phyloP scores from a whole-genome alignment of 2,329 filamentous ascomycete genomes.

The Aotearoamyces nothofagi region DNA sequence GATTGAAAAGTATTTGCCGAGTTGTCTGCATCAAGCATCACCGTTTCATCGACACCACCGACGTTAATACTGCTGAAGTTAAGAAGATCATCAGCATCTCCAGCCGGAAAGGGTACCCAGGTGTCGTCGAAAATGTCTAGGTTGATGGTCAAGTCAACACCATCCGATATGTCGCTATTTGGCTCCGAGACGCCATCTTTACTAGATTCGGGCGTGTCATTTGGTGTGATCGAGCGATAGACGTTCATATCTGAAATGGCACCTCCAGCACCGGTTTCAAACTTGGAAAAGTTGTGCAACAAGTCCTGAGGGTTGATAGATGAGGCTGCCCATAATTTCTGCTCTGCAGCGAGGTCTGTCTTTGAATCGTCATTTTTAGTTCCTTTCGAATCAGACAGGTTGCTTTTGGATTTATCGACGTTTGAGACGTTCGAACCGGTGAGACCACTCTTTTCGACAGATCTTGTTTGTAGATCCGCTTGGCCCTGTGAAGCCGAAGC shows the following conservation, averaged over 20 bases:
- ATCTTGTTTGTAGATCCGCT: too few species aligned
- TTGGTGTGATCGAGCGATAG: constrained; percentile 40
- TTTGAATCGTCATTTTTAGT: too few species aligned
- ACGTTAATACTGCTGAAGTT: constrained; percentile 25
- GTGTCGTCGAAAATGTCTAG: constrained; percentile 21
- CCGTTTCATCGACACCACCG: constrained; percentile 13
- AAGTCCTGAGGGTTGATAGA: constrained; percentile 39
- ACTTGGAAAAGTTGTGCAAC: constrained; percentile 23
- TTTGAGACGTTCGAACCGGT: too few species aligned
- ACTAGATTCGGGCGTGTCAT: constrained; percentile 49
- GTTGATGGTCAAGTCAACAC: constrained; percentile 35
- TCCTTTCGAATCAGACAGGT: too few species aligned
- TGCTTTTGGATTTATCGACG: too few species aligned
- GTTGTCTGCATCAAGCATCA: constrained; percentile 16
- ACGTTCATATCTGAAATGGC: constrained; percentile 36
- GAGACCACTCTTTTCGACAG: too few species aligned
- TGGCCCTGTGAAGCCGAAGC: too few species aligned
- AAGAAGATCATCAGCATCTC: constrained; percentile 27
- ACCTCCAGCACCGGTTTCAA: constrained; percentile 28
- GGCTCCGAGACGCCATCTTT: constrained; percentile 45
- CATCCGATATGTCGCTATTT: constrained; percentile 45
- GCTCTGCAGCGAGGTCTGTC: too few species aligned
- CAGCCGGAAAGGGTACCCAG: constrained; percentile 28
- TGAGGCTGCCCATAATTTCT: constrained; percentile 28
- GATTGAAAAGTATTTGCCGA: too few species aligned